Evolutionary conservation across 352 stramenopile genomes (phyloP).

Genomic region (Pythium sp.): DNA sequence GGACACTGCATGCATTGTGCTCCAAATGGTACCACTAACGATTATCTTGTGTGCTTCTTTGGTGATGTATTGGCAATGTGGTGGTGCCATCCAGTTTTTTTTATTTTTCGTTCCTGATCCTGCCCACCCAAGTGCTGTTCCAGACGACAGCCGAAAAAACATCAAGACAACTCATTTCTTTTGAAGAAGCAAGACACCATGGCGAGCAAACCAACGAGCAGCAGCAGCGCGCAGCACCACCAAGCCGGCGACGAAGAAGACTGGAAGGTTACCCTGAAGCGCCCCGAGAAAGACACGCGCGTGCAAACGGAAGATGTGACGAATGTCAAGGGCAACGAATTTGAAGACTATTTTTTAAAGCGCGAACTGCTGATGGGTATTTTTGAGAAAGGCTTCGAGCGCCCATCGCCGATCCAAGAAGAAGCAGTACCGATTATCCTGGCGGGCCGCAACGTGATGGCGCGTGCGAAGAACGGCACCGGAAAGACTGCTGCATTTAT

Average conservation of each 20-base stretch:
- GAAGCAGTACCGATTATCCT: conserved; percentile 99
- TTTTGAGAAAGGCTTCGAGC: conserved; percentile 99
- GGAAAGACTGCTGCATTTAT: conserved; percentile 99
- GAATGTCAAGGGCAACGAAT: conserved; percentile 99
- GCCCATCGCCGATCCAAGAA: conserved; percentile 98
- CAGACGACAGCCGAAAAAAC: conserved; percentile 8
- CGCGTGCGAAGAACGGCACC: conserved; percentile 98
- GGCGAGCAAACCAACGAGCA: conserved; percentile 21
- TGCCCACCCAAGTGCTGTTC: conserved; percentile 2
- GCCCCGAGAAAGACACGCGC: conserved; percentile 84
- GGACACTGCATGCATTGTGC: background rate
- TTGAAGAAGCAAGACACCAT: conserved; percentile 14
- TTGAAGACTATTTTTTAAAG: conserved; percentile 99
- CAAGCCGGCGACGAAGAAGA: conserved; percentile 40
- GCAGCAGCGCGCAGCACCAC: conserved; percentile 19
- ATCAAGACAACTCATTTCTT: conserved; percentile 1
- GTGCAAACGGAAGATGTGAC: conserved; percentile 96
- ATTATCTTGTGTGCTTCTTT: background rate
- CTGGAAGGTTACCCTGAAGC: conserved; percentile 80
- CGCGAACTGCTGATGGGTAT: conserved; percentile 99
- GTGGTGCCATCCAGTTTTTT: conserved; percentile 9
- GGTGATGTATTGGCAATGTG: background rate
- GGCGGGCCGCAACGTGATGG: conserved; percentile 97
- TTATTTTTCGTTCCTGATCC: conserved; percentile 12
- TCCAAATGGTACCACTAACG: background rate